phyloP scores from a whole-genome alignment of 176 grass and related monocot genomes.

The Oropetium thomaeum region DNA sequence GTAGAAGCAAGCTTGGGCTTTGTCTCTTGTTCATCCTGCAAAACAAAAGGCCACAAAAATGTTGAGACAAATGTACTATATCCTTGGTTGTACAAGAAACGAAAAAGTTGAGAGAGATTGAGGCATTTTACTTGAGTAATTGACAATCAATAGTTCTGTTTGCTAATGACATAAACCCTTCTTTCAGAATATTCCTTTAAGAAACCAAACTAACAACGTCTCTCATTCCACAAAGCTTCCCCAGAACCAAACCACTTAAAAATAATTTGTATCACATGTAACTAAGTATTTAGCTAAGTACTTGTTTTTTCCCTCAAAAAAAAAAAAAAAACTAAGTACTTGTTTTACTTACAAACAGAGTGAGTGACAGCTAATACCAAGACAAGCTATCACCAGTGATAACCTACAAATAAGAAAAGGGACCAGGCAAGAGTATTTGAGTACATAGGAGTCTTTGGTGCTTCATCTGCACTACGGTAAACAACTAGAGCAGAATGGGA shows the following conservation, averaged over 20 bases:
- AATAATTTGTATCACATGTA: too few relatives aligned
- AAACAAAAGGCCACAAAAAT: conserved; percentile 11
- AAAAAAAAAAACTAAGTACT: too few relatives aligned
- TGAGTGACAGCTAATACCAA: background rate
- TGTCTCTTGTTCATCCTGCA: conserved; percentile 71
- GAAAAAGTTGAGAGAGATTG: background rate
- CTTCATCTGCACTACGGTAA: background rate
- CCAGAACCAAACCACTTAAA: background rate
- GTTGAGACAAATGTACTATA: background rate
- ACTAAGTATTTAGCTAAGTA: too few relatives aligned
- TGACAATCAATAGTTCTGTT: background rate
- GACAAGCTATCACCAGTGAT: background rate
- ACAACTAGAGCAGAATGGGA: background rate
- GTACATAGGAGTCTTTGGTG: background rate
- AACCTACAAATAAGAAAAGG: background rate
- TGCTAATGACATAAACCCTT: background rate
- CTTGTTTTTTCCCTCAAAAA: too few relatives aligned
- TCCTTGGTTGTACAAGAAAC: background rate
- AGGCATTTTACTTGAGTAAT: background rate
- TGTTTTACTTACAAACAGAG: background rate
- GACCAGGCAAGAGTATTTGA: background rate
- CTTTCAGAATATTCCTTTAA: background rate
- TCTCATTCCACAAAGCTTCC: background rate
- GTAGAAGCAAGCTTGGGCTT: conserved; percentile 19
- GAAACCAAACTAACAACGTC: background rate